These are phyloP conservation scores for Sphagnum contortum DNA, from an alignment of 225 moss, liverwort and hornwort species.

Conservation along the genomic window DNA sequence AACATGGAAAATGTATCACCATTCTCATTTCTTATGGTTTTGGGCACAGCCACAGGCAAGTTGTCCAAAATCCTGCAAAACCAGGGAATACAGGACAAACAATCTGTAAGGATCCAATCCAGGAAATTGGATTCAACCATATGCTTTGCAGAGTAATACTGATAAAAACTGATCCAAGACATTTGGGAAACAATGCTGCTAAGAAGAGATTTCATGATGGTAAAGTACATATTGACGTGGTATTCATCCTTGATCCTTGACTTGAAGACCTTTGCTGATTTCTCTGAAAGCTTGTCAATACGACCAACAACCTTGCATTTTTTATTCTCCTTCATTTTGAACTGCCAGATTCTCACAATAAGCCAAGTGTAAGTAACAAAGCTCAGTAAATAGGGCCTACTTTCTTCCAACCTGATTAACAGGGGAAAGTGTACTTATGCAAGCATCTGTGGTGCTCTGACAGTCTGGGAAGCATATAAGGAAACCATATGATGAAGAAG, in stretches of 20 bases:
- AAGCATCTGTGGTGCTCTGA: no score
- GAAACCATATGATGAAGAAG: no score
- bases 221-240: conserved; percentile 70
- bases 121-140: no score
- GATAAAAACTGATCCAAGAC: no score
- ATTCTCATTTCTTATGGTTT: not conserved
- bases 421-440: no score
- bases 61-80: conserved; percentile 78
- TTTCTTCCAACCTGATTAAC: not conserved
- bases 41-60: conserved; percentile 66
- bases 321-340: conserved; percentile 43
- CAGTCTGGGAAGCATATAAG: no score
- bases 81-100: no score
- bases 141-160: no score
- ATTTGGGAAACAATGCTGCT: no score
- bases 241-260: conserved; percentile 80
- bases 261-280: conserved; percentile 64
- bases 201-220: not conserved
- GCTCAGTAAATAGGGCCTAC: not conserved
- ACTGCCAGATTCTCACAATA: conserved; percentile 29
- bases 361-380: not conserved
- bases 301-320: conserved; percentile 61
- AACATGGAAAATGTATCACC: conserved; percentile 34
- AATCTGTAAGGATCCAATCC: no score
- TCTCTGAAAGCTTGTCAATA: conserved; percentile 37